Conservation (phyloP, 202 grass and related monocot species). For the Setaria viridis region DNA sequence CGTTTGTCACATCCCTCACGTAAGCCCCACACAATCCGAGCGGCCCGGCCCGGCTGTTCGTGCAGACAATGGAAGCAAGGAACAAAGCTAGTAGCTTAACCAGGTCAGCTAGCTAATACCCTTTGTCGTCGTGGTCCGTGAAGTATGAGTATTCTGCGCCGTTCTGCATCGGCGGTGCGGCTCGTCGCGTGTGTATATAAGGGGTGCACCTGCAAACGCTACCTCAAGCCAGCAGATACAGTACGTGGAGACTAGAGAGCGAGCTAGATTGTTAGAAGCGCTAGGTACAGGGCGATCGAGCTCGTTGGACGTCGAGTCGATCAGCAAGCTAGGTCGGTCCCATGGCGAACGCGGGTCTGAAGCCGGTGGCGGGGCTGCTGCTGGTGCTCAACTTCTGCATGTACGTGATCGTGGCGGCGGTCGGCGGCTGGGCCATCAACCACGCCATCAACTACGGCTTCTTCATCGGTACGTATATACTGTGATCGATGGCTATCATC, state of each 20-base stretch:
- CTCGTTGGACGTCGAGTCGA: too few relatives aligned
- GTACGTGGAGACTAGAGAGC: background rate
- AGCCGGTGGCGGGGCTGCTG: slow-evolving; percentile 63
- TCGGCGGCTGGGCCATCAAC: slow-evolving; percentile 95
- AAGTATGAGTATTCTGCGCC: background rate
- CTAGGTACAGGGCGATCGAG: too few relatives aligned
- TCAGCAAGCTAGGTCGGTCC: background rate
- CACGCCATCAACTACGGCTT: slow-evolving; percentile 81
- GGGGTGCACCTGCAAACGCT: background rate
- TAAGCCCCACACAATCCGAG: slow-evolving; percentile 13
- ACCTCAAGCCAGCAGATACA: background rate
- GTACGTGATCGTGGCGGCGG: slow-evolving; percentile 83
- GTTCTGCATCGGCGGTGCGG: background rate
- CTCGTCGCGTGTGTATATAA: slow-evolving; percentile 30
- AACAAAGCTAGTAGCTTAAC: slow-evolving; percentile 51
- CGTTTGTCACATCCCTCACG: slow-evolving; percentile 53
- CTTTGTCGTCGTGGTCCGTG: too few relatives aligned
- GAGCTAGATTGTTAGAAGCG: background rate
- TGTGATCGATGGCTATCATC: too few relatives aligned
- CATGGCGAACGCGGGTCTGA: slow-evolving; percentile 70
- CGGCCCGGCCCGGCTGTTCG: slow-evolving; percentile 18
- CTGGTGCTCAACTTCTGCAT: slow-evolving; percentile 93
- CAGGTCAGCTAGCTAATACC: background rate
- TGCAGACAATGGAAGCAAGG: slow-evolving; percentile 68
- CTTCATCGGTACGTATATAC: slow-evolving; percentile 35